Percentiles rank a stretch among this genome's conserved stretches.
Conservation (phyloP, 371 early-diverging fungal genomes). For the Rhizopus stolonifer region DNA sequence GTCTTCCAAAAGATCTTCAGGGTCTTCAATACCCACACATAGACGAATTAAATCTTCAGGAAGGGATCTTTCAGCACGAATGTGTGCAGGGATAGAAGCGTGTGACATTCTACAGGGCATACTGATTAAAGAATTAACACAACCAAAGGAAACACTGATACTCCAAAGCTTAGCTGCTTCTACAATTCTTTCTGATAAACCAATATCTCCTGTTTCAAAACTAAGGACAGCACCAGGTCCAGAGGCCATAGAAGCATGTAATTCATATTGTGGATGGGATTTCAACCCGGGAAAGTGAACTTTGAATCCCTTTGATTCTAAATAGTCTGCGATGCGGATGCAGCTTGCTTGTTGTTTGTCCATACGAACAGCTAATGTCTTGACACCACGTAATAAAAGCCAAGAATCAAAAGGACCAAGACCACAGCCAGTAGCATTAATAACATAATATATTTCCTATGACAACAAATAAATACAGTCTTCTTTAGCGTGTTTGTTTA, state of each 20-base stretch:
- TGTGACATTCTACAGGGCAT: conserved; percentile 99
- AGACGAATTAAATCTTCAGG: conserved; percentile 95
- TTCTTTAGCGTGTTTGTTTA: neutral
- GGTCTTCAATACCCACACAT: conserved; percentile 97
- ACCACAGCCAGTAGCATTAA: conserved; percentile 92
- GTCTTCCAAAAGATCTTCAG: conserved; percentile 89
- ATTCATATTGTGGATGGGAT: conserved; percentile 85
- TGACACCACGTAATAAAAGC: conserved; percentile 84
- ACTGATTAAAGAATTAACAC: conserved; percentile 94
- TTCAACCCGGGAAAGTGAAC: conserved; percentile 89
- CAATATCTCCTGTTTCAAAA: conserved; percentile 89
- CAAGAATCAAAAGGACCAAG: conserved; percentile 87
- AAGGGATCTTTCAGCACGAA: conserved; percentile 81
- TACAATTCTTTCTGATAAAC: conserved; percentile 79
- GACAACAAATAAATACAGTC: neutral
- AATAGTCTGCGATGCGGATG: conserved; percentile 74
- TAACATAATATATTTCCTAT: conserved; percentile 75
- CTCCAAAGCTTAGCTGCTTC: conserved; percentile 85
- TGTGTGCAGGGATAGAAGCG: conserved; percentile 90
- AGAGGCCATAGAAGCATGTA: conserved; percentile 74
- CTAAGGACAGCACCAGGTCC: conserved; percentile 95
- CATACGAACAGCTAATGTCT: conserved; percentile 88
- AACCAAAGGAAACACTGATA: conserved; percentile 95
- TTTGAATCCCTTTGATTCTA: conserved; percentile 75
- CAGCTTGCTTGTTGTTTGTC: conserved; percentile 81